Percentiles rank a stretch among this genome's conserved stretches.
Conservation (phyloP, 2,329 filamentous ascomycete species). For the Fusarium palustre region DNA sequence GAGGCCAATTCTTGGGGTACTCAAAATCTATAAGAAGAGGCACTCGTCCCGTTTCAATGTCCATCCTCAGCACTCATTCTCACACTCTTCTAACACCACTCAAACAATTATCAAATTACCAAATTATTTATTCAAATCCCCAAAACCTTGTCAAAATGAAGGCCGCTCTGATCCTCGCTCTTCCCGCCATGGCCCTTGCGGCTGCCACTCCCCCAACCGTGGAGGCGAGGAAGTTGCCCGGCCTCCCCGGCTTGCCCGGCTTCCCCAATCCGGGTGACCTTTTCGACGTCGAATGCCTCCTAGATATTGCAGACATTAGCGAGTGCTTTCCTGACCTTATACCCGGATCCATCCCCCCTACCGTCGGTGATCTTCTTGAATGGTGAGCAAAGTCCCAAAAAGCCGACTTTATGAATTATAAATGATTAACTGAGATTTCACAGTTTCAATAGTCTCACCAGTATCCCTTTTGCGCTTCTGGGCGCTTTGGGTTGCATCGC, state of each 20-base stretch:
- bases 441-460: rapidly evolving
- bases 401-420: rapidly evolving
- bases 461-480: rapidly evolving
- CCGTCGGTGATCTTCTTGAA: rapidly evolving
- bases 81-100: neutral
- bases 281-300: rapidly evolving
- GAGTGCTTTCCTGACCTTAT: rapidly evolving
- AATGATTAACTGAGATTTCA: neutral
- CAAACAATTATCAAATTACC: neutral
- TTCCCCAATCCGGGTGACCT: too few relatives aligned
- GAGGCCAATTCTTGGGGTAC: rapidly evolving
- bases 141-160: constrained; percentile 13
- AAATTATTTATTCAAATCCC: neutral
- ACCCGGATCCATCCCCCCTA: neutral
- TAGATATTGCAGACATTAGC: rapidly evolving
- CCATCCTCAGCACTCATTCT: constrained; percentile 8
- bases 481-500: rapidly evolving
- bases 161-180: constrained; percentile 9
- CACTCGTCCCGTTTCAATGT: rapidly evolving
- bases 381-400: neutral
- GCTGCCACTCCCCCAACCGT: constrained; percentile 12
- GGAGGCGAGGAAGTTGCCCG: constrained; percentile 7
- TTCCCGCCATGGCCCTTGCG: constrained; percentile 20
- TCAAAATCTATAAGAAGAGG: constrained; percentile 16
- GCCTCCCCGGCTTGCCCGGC: too few relatives aligned